A percentile compares a stretch with the other conserved stretches of the same genome.
These are phyloP conservation scores for Daldinia concentrica DNA, from an alignment of 495 filamentous ascomycete genomes.

Conservation along the genomic window DNA sequence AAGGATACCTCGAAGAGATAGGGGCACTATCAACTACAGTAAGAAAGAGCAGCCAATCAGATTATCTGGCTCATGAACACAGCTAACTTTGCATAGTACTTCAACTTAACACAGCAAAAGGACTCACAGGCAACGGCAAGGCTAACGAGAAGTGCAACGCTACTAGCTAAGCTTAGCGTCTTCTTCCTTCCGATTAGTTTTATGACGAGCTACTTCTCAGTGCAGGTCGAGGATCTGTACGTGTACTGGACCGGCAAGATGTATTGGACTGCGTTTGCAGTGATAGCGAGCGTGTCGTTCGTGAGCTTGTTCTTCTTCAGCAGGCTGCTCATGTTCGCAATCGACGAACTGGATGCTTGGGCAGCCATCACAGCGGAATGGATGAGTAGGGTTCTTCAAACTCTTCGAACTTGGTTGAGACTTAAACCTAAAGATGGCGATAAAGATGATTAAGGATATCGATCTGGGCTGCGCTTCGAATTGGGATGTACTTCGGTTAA, in stretches of 20 bases:
- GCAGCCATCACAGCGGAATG: conserved; percentile 30
- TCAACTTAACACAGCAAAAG: conserved; percentile 87
- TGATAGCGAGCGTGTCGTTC: conserved; percentile 72
- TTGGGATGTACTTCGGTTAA: neutral
- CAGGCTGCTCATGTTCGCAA: conserved; percentile 56
- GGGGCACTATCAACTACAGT: conserved; percentile 75
- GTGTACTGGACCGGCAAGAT: conserved; percentile 65
- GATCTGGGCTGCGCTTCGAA: neutral
- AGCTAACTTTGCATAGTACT: conserved; percentile 67
- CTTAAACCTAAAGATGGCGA: conserved; percentile 24
- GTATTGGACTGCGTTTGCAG: conserved; percentile 79
- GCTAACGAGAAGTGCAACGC: conserved; percentile 79
- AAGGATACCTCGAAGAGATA: conserved; percentile 81
- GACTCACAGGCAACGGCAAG: conserved; percentile 82
- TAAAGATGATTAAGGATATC: conserved; percentile 22
- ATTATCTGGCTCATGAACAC: neutral
- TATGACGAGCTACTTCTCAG: conserved; percentile 86
- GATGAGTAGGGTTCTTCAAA: conserved; percentile 16
- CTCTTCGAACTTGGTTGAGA: conserved; percentile 9
- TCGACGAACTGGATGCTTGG: conserved; percentile 60
- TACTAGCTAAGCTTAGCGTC: conserved; percentile 85
- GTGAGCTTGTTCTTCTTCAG: conserved; percentile 65
- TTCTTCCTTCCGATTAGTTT: conserved; percentile 86
- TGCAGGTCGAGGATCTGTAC: conserved; percentile 69
- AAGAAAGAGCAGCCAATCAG: conserved; percentile 10